A percentile compares a stretch with the other conserved stretches of the same genome.
Conservation (phyloP, 1,139 yeast species). For the Groenewaldozyma sp. region DNA sequence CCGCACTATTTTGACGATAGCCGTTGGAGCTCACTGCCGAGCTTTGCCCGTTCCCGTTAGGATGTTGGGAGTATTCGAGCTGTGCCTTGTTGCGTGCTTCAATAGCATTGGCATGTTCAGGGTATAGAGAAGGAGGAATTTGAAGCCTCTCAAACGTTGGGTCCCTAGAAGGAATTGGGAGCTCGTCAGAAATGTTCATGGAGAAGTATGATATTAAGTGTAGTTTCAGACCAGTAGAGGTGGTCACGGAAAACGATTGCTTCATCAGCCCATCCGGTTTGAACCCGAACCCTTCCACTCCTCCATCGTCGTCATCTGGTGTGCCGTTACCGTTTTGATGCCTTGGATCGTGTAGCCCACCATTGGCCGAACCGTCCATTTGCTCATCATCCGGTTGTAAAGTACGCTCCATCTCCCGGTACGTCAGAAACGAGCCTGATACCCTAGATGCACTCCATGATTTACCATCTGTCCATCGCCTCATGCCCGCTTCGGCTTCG, state of each 20-base stretch:
- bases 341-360: neutral
- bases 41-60: constrained; percentile 11
- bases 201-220: constrained; percentile 50
- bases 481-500: constrained; percentile 61
- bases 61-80: constrained; percentile 13
- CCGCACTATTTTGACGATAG: constrained; percentile 1
- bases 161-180: constrained; percentile 36
- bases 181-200: constrained; percentile 21
- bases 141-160: constrained; percentile 27
- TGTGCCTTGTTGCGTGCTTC: constrained; percentile 8
- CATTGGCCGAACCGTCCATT: neutral
- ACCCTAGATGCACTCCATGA: constrained; percentile 68
- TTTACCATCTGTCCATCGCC: constrained; percentile 68
- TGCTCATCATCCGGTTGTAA: constrained; percentile 4
- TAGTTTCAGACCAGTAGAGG: constrained; percentile 42
- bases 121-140: constrained; percentile 35
- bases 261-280: constrained; percentile 47
- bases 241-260: constrained; percentile 49
- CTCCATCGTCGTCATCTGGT: constrained; percentile 11
- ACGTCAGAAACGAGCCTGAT: constrained; percentile 53
- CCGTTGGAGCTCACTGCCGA: constrained; percentile 8
- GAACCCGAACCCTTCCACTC: constrained; percentile 29
- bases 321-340: constrained; percentile 6
- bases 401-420: constrained; percentile 45
- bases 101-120: constrained; percentile 24